Evolutionary conservation across 2,329 filamentous ascomycete species (phyloP).

Genomic region (Pseudopyricularia cyperi): DNA sequence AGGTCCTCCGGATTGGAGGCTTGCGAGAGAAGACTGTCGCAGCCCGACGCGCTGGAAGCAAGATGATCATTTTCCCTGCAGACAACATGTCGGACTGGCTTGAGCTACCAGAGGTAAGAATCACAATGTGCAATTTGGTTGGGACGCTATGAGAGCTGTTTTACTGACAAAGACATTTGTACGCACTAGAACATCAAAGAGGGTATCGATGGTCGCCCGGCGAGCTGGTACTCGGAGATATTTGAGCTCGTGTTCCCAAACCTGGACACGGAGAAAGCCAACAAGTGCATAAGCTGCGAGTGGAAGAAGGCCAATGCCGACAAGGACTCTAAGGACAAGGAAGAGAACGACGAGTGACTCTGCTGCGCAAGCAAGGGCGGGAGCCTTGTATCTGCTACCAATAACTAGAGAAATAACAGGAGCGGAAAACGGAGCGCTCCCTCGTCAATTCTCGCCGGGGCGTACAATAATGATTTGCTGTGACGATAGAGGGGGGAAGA

Average conservation of each 20-base stretch:
- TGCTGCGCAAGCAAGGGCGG: background rate
- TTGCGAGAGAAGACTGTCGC: slow-evolving; percentile 95
- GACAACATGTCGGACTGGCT: slow-evolving; percentile 97
- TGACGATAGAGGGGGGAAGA: background rate
- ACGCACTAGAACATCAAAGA: slow-evolving; percentile 85
- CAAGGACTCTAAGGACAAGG: slow-evolving; percentile 39
- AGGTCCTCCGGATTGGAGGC: slow-evolving; percentile 88
- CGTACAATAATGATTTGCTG: background rate
- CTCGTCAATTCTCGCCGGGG: background rate
- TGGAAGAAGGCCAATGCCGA: slow-evolving; percentile 35
- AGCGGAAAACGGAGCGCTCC: background rate
- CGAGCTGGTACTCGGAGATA: slow-evolving; percentile 87
- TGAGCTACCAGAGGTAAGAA: slow-evolving; percentile 83
- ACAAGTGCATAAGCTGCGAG: slow-evolving; percentile 54
- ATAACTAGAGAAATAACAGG: background rate
- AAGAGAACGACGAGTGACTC: slow-evolving; percentile 31
- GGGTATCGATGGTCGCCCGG: slow-evolving; percentile 81
- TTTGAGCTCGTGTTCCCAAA: slow-evolving; percentile 83
- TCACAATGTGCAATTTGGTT: background rate
- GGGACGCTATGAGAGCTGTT: background rate
- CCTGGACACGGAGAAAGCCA: slow-evolving; percentile 61
- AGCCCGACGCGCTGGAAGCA: slow-evolving; percentile 80
- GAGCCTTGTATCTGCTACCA: background rate
- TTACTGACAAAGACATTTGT: background rate
- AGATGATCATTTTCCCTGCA: slow-evolving; percentile 84